Conservation (phyloP, 2,329 filamentous ascomycete genomes). For the Penicillium sp. region DNA sequence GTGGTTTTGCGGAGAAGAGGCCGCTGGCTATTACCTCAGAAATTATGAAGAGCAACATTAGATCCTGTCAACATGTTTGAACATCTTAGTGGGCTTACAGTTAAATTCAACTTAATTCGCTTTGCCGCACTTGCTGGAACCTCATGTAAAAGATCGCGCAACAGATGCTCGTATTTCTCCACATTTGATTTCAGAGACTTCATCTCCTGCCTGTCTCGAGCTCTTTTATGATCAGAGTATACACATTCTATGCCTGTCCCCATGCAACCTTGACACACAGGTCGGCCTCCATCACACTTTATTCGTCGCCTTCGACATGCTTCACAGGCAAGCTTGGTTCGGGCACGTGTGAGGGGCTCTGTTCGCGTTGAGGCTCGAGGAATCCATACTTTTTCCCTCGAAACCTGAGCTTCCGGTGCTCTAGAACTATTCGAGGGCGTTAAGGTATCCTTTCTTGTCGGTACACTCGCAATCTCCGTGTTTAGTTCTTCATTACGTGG, state of each 20-base stretch:
- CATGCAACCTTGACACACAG: conserved; percentile 25
- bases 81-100: background rate
- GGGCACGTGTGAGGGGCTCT: background rate
- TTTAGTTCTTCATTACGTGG: background rate
- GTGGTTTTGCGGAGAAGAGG: background rate
- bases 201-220: conserved; percentile 33
- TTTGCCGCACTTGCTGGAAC: conserved; percentile 10
- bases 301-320: conserved; percentile 32
- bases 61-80: background rate
- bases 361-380: background rate
- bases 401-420: background rate
- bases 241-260: conserved; percentile 23
- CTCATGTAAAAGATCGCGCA: conserved; percentile 9
- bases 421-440: background rate
- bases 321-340: conserved; percentile 27
- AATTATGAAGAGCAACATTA: background rate
- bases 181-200: conserved; percentile 16
- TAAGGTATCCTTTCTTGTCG: background rate
- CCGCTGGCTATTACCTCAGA: background rate
- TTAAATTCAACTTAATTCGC: conserved; percentile 7
- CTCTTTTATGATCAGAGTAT: conserved; percentile 33
- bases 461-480: background rate
- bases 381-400: conserved; percentile 6
- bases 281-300: conserved; percentile 32
- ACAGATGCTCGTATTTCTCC: conserved; percentile 7